phyloP scores from a whole-genome alignment of 257 asterid species.

The Petunia axillaris region DNA sequence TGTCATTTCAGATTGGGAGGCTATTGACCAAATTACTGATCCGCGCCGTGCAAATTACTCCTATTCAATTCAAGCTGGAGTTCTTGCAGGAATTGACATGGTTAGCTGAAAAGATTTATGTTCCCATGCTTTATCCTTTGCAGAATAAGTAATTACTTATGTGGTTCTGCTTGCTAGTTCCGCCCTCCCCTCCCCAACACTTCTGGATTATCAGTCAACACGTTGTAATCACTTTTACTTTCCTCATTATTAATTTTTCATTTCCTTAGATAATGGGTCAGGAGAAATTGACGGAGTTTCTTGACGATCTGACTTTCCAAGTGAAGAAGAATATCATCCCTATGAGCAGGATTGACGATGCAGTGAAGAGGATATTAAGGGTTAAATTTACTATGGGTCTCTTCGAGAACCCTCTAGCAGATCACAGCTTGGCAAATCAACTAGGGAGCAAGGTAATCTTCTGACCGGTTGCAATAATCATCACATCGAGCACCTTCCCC shows the following conservation, averaged over 20 bases:
- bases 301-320: slow-evolving; percentile 41
- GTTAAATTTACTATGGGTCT: slow-evolving; percentile 66
- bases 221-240: too few relatives aligned
- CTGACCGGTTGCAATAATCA: too few relatives aligned
- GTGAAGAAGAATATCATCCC: slow-evolving; percentile 57
- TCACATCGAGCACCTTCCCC: too few relatives aligned
- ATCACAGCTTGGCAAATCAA: slow-evolving; percentile 42
- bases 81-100: slow-evolving; percentile 44
- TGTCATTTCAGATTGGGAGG: slow-evolving; percentile 49
- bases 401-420: slow-evolving; percentile 67
- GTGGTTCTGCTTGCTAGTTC: too few relatives aligned
- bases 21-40: slow-evolving; percentile 53
- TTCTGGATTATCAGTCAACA: too few relatives aligned
- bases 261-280: slow-evolving; percentile 62
- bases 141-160: too few relatives aligned
- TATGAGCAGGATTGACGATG: slow-evolving; percentile 66
- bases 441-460: slow-evolving; percentile 51
- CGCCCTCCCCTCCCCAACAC: too few relatives aligned
- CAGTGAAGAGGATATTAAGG: slow-evolving; percentile 62
- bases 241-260: neutral
- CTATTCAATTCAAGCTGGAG: slow-evolving; percentile 47
- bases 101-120: too few relatives aligned
- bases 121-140: too few relatives aligned
- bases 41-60: slow-evolving; percentile 62
- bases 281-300: slow-evolving; percentile 41